These are phyloP conservation scores for Cordyceps javanica DNA, from an alignment of 2,329 filamentous ascomycete genomes.

Conservation along the genomic window DNA sequence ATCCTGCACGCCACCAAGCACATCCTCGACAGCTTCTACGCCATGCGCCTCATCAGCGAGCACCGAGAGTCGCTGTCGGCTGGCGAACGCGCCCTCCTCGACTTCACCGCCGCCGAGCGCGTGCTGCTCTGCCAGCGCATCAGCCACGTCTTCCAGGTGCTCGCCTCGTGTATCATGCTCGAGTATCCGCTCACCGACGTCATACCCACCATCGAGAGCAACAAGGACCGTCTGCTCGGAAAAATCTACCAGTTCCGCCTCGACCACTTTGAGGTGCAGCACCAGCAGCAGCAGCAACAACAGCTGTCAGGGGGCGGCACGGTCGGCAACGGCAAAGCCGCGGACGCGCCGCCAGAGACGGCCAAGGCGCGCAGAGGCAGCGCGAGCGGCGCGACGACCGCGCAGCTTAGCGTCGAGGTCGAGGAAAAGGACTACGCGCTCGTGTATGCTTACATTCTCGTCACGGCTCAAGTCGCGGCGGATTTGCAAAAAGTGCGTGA, in stretches of 20 bases:
- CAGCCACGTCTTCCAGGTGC: slow-evolving; percentile 78
- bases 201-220: slow-evolving; percentile 73
- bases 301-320: neutral
- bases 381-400: slow-evolving; percentile 7
- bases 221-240: slow-evolving; percentile 74
- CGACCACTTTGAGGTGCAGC: slow-evolving; percentile 46
- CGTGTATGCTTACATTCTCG: slow-evolving; percentile 80
- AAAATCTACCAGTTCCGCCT: slow-evolving; percentile 85
- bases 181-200: slow-evolving; percentile 90
- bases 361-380: neutral
- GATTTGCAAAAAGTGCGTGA: slow-evolving; percentile 55
- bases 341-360: slow-evolving; percentile 15
- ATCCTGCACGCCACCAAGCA: slow-evolving; percentile 76
- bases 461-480: slow-evolving; percentile 60
- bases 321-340: slow-evolving; percentile 15
- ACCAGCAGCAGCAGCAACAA: slow-evolving; percentile 15
- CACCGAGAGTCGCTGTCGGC: slow-evolving; percentile 70
- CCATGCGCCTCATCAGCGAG: slow-evolving; percentile 87
- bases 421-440: slow-evolving; percentile 80
- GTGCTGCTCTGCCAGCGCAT: slow-evolving; percentile 79
- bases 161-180: slow-evolving; percentile 88
- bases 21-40: slow-evolving; percentile 89
- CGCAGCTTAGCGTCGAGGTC: slow-evolving; percentile 15
- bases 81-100: slow-evolving; percentile 74
- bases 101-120: slow-evolving; percentile 73